Evolutionary conservation across 805 yeast genomes (phyloP).

Genomic region (Pichia thaimueangensis): DNA sequence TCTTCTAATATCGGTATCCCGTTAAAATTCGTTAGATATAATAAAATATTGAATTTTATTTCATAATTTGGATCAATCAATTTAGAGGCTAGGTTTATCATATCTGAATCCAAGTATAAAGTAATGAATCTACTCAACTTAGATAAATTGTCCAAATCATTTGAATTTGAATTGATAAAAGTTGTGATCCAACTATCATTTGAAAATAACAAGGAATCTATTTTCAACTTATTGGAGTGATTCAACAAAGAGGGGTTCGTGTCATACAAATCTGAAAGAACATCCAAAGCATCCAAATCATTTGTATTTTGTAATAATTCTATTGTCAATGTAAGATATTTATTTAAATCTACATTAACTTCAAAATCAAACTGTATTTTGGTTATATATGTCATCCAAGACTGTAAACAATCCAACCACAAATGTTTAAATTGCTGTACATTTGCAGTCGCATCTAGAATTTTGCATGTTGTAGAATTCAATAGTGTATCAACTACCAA

Average conservation of each 20-base stretch:
- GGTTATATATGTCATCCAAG: slow-evolving; percentile 35
- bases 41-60: slow-evolving; percentile 40
- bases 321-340: slow-evolving; percentile 15
- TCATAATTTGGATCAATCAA: slow-evolving; percentile 32
- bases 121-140: slow-evolving; percentile 41
- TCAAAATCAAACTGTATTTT: slow-evolving; percentile 31
- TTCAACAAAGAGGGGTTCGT: slow-evolving; percentile 37
- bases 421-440: slow-evolving; percentile 1
- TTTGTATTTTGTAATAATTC: slow-evolving; percentile 15
- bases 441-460: background rate
- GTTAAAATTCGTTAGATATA: slow-evolving; percentile 50
- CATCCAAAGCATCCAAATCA: slow-evolving; percentile 26
- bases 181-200: slow-evolving; percentile 41
- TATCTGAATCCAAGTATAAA: slow-evolving; percentile 41
- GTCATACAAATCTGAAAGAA: slow-evolving; percentile 41
- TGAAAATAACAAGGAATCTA: slow-evolving; percentile 35
- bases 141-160: slow-evolving; percentile 30
- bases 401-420: slow-evolving; percentile 28
- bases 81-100: slow-evolving; percentile 35
- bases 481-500: slow-evolving; percentile 33
- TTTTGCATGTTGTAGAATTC: slow-evolving; percentile 18
- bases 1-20: slow-evolving; percentile 58
- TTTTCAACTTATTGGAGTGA: slow-evolving; percentile 24
- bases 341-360: slow-evolving; percentile 23
- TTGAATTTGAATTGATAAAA: slow-evolving; percentile 27